Evolutionary conservation across 2,329 filamentous ascomycete genomes (phyloP), one percentile per base, ranked within the genome.

Genomic region (Trichocomaceae sp.): DNA sequence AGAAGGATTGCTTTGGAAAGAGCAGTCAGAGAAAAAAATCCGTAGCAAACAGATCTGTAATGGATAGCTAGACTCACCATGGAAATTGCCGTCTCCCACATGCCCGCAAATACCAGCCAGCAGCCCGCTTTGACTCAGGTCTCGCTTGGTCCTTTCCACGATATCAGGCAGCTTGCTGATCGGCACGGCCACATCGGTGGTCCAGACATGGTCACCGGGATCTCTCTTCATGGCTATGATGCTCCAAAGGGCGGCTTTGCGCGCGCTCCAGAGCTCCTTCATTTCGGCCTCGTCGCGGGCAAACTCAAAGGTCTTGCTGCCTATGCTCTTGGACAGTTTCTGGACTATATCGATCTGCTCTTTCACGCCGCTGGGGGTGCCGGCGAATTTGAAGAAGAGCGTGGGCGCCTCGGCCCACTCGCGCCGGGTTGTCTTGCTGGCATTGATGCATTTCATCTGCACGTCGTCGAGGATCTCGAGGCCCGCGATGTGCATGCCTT

Each of bases 401-500:
- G 87, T 90, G 0, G 87, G 84, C 0, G 74, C 73, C 64, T 88
- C 86, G 55, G 81, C 80, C 87, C 87, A 90, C 37, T 74, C 75
- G 22, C 76, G 67, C 42, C 67, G 69, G 2, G 75, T 78, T 8
- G 69, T 66, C 35, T 74, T 66, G 57, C 73, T 75, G 46, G 71
- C 70, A 60, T 86, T 86, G 69, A 86, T 85, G 67, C 80, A 84
- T 59, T 76, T 73, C 83, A 96, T 96, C 75, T 95, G 90, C 55
- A 90, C 86, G 67, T 95, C 90, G 72, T 96, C 91, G 26, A 96
- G 77, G 56, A 96, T 87, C 74, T 96, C 91, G 44, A 96, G 84
- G n/a, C 91, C 91, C 0, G 91, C 90, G 42, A 96, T 85, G 29
- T 88, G 88, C 10, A 96, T 82, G 23, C 90, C 90, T 52, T 86